A percentile compares a stretch with the other conserved stretches of the same genome.
Conservation (phyloP, 176 grass and related monocot genomes). For the Triticum monococcum region DNA sequence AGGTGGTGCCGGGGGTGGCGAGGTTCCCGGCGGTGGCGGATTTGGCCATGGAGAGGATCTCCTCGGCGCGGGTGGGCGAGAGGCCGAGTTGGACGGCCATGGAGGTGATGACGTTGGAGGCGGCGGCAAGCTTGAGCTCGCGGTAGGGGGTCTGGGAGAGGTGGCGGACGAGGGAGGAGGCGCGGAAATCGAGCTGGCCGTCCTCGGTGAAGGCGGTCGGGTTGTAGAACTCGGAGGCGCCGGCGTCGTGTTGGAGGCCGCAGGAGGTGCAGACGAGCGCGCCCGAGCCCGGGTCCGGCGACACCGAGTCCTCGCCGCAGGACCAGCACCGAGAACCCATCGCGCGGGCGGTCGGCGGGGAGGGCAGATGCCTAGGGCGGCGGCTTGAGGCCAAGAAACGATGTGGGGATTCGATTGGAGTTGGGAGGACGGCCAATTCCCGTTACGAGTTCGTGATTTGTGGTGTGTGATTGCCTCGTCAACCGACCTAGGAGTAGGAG, state of each 20-base stretch:
- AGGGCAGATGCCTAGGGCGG: neutral
- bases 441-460: neutral
- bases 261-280: conserved; percentile 38
- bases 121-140: conserved; percentile 40
- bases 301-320: conserved; percentile 15
- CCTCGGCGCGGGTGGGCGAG: conserved; percentile 1
- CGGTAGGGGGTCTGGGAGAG: conserved; percentile 30
- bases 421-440: neutral
- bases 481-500: neutral
- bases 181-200: conserved; percentile 24
- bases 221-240: conserved; percentile 25
- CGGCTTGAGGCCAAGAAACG: neutral
- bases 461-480: neutral
- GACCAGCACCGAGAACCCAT: conserved; percentile 33
- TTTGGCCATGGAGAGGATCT: conserved; percentile 38
- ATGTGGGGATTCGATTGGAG: neutral
- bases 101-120: conserved; percentile 19
- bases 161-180: conserved; percentile 11
- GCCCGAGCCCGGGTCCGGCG: conserved; percentile 37
- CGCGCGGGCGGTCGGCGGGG: neutral
- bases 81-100: conserved; percentile 37
- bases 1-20: conserved; percentile 21
- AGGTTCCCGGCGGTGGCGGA: conserved; percentile 42
- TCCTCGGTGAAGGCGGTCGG: conserved; percentile 26
- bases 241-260: conserved; percentile 26